phyloP scores from a whole-genome alignment of 768 basidiomycete species.

The Rubroboletus pulcherrimus region DNA sequence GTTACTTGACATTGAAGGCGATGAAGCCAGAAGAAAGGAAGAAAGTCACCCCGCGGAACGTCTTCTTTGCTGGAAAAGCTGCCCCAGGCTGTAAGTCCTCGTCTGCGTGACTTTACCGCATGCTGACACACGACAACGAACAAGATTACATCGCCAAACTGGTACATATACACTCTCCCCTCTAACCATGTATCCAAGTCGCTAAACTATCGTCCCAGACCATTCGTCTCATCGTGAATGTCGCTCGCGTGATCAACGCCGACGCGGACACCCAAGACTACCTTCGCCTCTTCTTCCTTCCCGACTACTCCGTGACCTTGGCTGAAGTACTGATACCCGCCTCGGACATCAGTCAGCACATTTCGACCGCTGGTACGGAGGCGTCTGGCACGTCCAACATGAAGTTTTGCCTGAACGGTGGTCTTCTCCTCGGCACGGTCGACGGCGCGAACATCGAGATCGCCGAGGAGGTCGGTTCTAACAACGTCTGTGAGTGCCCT shows the following conservation, averaged over 20 bases:
- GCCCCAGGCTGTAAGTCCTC: constrained; percentile 77
- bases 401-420: constrained; percentile 91
- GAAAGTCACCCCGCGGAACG: constrained; percentile 79
- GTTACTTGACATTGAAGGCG: constrained; percentile 77
- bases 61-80: constrained; percentile 98
- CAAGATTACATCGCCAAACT: constrained; percentile 90
- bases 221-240: constrained; percentile 92
- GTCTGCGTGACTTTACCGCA: not conserved
- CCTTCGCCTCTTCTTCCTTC: constrained; percentile 90
- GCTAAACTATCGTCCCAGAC: constrained; percentile 42
- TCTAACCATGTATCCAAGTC: not conserved
- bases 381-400: constrained; percentile 80
- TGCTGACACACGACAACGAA: constrained; percentile 8
- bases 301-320: constrained; percentile 87
- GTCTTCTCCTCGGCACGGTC: constrained; percentile 82
- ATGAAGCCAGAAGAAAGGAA: constrained; percentile 77
- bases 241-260: constrained; percentile 59
- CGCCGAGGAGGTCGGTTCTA: constrained; percentile 91
- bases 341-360: constrained; percentile 92
- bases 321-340: constrained; percentile 88
- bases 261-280: constrained; percentile 88
- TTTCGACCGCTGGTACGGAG: constrained; percentile 96
- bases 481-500: constrained; percentile 66
- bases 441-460: constrained; percentile 98
- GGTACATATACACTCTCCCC: constrained; percentile 33